These are phyloP conservation scores for Chamaenerion angustifolium DNA, from an alignment of 345 rosid genomes.

Conservation along the genomic window DNA sequence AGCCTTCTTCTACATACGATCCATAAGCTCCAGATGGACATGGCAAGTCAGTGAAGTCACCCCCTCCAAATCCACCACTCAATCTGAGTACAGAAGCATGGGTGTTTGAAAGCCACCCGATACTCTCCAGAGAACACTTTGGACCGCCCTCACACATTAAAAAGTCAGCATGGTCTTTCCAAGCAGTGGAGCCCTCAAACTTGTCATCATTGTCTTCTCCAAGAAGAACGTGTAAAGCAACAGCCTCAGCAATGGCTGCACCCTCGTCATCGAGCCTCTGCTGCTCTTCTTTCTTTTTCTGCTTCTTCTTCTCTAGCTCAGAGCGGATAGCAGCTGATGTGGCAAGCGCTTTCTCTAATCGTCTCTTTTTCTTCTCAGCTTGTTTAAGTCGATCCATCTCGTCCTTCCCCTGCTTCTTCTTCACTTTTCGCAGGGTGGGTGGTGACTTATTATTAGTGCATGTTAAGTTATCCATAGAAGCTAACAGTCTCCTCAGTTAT, in stretches of 20 bases:
- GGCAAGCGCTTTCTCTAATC: conserved; percentile 40
- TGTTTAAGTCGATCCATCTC: conserved; percentile 40
- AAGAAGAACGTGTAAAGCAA: conserved; percentile 75
- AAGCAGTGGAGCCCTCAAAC: conserved; percentile 30
- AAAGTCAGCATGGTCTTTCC: conserved; percentile 18
- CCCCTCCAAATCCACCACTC: conserved; percentile 23
- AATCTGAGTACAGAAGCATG: conserved; percentile 3
- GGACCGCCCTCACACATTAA: conserved; percentile 23
- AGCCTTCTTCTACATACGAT: conserved; percentile 6
- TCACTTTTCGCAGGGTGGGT: conserved; percentile 28
- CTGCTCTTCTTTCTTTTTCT: conserved; percentile 83
- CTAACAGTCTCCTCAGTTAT: conserved; percentile 11
- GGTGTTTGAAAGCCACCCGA: conserved; percentile 25
- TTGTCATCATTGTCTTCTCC: conserved; percentile 85
- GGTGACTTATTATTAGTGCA: conserved; percentile 34
- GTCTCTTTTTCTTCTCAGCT: conserved; percentile 45
- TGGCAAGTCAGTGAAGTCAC: conserved; percentile 32
- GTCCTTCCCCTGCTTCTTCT: conserved; percentile 21
- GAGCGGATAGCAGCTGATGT: conserved; percentile 41
- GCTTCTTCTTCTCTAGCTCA: conserved; percentile 47
- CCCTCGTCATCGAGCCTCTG: conserved; percentile 96
- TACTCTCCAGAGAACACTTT: conserved; percentile 31
- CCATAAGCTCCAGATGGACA: conserved; percentile 32
- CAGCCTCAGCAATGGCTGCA: conserved; percentile 98
- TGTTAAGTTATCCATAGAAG: conserved; percentile 48